These are phyloP conservation scores for Xylaria telfairii DNA, from an alignment of 495 filamentous ascomycete genomes.

Conservation along the genomic window DNA sequence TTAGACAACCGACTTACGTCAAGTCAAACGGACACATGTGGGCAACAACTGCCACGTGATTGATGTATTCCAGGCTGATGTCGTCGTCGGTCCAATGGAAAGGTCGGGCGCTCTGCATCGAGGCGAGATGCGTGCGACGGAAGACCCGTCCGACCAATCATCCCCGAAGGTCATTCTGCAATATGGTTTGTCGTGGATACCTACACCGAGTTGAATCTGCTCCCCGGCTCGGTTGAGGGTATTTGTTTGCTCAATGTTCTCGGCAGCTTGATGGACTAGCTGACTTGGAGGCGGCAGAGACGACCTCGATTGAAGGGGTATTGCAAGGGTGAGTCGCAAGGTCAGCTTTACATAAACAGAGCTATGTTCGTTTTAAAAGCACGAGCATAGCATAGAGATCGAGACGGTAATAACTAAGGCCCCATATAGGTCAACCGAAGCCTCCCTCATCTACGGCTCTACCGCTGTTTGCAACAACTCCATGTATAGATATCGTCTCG, in stretches of 20 bases:
- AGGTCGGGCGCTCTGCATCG: background rate
- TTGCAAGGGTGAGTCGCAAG: background rate
- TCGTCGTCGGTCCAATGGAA: background rate
- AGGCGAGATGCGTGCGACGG: conserved; percentile 5
- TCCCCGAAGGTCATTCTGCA: background rate
- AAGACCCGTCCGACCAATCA: background rate
- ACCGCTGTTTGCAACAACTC: background rate
- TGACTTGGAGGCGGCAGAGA: background rate
- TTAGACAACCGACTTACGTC: background rate
- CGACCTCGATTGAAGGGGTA: background rate
- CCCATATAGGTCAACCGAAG: background rate
- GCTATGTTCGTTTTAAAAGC: background rate
- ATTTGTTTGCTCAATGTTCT: background rate
- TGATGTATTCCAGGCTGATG: background rate
- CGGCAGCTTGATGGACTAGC: background rate
- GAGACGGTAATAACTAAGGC: background rate
- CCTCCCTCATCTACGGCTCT: background rate
- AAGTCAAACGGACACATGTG: conserved; percentile 6
- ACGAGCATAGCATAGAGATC: background rate
- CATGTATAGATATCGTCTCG: too few species aligned
- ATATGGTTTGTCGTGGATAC: conserved; percentile 5
- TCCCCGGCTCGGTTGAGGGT: background rate
- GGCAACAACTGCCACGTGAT: background rate
- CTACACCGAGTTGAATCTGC: background rate
- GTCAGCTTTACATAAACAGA: background rate